These are phyloP conservation scores for Linum trigynum DNA, from an alignment of 345 rosid genomes.

Conservation along the genomic window DNA sequence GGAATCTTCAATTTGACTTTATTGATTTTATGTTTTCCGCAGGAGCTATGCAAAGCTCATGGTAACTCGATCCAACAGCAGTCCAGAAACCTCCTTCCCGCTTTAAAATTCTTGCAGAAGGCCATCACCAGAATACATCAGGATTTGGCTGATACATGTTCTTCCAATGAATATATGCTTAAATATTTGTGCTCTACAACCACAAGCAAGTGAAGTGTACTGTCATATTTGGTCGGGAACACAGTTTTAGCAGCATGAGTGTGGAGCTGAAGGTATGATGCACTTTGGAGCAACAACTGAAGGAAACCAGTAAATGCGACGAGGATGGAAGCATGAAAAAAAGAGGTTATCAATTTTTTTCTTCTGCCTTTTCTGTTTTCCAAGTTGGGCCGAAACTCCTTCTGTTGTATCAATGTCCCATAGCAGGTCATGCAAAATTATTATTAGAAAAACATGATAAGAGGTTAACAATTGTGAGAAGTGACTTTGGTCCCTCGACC, in stretches of 20 bases:
- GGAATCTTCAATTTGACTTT: conserved; percentile 3
- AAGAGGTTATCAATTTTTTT: no score
- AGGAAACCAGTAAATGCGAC: no score
- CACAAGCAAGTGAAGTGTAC: conserved; percentile 20
- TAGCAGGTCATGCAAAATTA: no score
- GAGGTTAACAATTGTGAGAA: no score
- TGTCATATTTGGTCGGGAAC: not conserved
- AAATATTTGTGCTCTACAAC: conserved; percentile 62
- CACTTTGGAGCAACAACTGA: no score
- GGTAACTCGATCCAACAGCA: conserved; percentile 72
- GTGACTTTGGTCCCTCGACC: no score
- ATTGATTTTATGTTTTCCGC: conserved; percentile 7
- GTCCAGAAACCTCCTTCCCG: conserved; percentile 67
- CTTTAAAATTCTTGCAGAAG: conserved; percentile 75
- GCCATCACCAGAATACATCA: conserved; percentile 77
- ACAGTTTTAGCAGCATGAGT: not conserved
- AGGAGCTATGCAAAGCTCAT: conserved; percentile 87
- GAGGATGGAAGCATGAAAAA: no score
- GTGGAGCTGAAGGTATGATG: not conserved
- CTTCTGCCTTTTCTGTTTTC: no score
- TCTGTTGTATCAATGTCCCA: no score
- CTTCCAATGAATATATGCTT: conserved; percentile 80
- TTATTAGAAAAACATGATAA: no score
- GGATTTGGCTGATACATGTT: conserved; percentile 83
- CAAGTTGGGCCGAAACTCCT: no score